phyloP scores from a whole-genome alignment of 768 basidiomycete species.

The Pleurotus platypus region DNA sequence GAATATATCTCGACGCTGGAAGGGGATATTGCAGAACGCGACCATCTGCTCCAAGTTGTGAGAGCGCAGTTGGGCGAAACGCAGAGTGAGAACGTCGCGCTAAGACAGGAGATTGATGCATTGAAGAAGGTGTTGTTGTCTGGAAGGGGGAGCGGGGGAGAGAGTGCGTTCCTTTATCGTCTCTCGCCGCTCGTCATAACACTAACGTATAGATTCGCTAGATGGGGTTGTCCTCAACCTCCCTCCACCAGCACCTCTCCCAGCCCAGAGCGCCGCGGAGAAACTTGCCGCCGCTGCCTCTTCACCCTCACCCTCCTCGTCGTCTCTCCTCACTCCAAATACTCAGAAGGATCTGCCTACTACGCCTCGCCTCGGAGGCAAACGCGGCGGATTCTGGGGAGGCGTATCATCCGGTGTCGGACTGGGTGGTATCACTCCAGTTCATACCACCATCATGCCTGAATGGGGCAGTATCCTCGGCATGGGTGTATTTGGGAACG shows the following conservation, averaged over 20 bases:
- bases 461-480: conserved; percentile 31
- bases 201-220: conserved; percentile 2
- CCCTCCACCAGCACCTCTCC: conserved; percentile 48
- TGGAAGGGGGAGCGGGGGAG: conserved; percentile 38
- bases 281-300: conserved; percentile 21
- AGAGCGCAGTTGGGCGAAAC: conserved; percentile 78
- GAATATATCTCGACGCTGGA: conserved; percentile 96
- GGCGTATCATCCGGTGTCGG: conserved; percentile 37
- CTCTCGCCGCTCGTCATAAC: no score
- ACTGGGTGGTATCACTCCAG: conserved; percentile 71
- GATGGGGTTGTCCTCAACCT: conserved; percentile 26
- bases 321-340: conserved; percentile 53
- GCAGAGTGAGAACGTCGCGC: conserved; percentile 77
- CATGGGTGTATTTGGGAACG: conserved; percentile 8
- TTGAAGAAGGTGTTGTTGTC: conserved; percentile 75
- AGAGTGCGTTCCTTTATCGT: conserved; percentile 12
- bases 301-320: conserved; percentile 10
- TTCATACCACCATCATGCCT: conserved; percentile 81
- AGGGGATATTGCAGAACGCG: conserved; percentile 88
- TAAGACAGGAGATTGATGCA: conserved; percentile 71
- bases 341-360: conserved; percentile 75
- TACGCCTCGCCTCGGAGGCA: conserved; percentile 50
- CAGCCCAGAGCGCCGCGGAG: conserved; percentile 36
- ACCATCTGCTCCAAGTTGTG: conserved; percentile 85
- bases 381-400: conserved; percentile 69